These are phyloP conservation scores for Cytospora piceicola DNA, from an alignment of 2,329 filamentous ascomycete species.

Conservation along the genomic window DNA sequence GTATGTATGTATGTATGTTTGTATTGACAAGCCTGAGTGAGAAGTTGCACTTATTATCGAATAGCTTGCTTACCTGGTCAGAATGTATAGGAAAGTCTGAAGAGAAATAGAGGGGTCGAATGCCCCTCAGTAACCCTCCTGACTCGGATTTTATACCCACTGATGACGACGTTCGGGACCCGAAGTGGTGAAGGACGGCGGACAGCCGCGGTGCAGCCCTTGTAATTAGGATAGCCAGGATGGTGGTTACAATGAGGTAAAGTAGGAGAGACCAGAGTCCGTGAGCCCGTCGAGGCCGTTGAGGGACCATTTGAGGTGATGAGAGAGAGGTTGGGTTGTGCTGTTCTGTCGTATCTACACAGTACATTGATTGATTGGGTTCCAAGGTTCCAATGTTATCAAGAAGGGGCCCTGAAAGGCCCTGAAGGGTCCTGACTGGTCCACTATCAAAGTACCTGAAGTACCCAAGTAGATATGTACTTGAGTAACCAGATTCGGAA, in stretches of 20 bases:
- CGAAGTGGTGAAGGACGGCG: conserved; percentile 30
- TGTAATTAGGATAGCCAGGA: conserved; percentile 32
- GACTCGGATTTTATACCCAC: conserved; percentile 28
- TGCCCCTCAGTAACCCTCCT: conserved; percentile 29
- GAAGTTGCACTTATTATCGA: neutral
- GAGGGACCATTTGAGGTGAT: conserved; percentile 14
- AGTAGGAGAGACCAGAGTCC: conserved; percentile 25
- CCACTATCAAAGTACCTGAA: neutral
- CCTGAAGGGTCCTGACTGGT: too few relatives aligned
- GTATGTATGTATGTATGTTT: neutral
- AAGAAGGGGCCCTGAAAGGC: too few relatives aligned
- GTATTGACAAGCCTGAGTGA: neutral
- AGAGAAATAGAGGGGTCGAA: conserved; percentile 28
- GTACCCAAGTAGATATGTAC: neutral
- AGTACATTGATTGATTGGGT: conserved; percentile 6
- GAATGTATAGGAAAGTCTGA: conserved; percentile 3
- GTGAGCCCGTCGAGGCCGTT: conserved; percentile 17
- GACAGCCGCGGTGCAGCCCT: conserved; percentile 32
- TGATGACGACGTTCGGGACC: conserved; percentile 30
- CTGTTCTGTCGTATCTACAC: neutral
- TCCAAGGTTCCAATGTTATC: too few relatives aligned
- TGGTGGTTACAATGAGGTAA: conserved; percentile 31
- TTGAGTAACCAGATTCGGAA: conserved; percentile 4
- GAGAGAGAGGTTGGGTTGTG: neutral
- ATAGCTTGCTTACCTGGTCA: conserved; percentile 24